Percentiles rank a stretch among this genome's conserved stretches.
Evolutionary conservation across 2,329 filamentous ascomycete genomes (phyloP).

Genomic region (Colletotrichum sojae): DNA sequence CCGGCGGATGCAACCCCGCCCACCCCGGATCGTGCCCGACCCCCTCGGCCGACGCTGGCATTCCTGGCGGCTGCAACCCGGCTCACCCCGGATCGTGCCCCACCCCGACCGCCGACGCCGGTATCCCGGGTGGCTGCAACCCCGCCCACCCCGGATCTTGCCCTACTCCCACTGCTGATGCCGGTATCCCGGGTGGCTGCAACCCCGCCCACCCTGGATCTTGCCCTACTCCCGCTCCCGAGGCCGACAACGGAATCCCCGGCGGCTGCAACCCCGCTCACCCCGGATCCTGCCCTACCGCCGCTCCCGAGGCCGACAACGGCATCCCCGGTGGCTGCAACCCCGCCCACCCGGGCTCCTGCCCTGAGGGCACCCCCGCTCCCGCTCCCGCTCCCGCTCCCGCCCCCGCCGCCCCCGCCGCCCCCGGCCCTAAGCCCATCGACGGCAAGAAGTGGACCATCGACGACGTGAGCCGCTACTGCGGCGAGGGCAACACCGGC

Average conservation of each 20-base stretch:
- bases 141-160: neutral
- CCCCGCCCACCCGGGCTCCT: neutral
- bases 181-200: neutral
- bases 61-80: neutral
- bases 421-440: slow-evolving; percentile 3
- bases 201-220: neutral
- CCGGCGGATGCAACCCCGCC: neutral
- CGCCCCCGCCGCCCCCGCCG: neutral
- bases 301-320: neutral
- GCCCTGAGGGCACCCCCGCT: neutral
- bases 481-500: neutral
- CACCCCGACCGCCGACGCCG: slow-evolving; percentile 5
- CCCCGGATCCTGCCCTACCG: neutral
- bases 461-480: slow-evolving; percentile 11
- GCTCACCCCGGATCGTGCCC: neutral
- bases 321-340: neutral
- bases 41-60: neutral
- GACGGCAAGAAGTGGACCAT: slow-evolving; percentile 13
- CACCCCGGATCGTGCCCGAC: neutral
- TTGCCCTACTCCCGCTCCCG: neutral
- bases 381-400: neutral
- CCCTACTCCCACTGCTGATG: neutral
- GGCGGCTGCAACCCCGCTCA: neutral
- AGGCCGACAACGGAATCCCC: neutral
- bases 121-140: neutral